These are phyloP conservation scores for Colletotrichum viniferum DNA, from an alignment of 2,329 filamentous ascomycete species.

Conservation along the genomic window DNA sequence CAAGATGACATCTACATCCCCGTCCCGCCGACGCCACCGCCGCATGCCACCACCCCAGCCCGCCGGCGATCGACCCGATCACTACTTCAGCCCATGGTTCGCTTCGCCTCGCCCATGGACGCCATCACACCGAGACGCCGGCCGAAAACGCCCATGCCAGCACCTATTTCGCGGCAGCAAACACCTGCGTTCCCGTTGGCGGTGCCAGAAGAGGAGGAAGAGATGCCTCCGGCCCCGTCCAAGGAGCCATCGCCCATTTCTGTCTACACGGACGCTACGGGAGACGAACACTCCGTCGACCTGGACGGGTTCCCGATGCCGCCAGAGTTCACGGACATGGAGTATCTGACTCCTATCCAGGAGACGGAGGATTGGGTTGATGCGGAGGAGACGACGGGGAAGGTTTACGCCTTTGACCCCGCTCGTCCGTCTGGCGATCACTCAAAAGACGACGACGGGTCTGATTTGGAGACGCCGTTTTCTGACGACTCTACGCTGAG, in stretches of 20 bases:
- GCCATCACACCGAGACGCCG: not conserved
- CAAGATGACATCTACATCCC: conserved; percentile 16
- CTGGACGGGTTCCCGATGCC: conserved; percentile 7
- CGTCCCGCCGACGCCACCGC: conserved; percentile 14
- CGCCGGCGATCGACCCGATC: not conserved
- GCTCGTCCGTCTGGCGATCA: conserved; percentile 22
- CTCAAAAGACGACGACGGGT: conserved; percentile 29
- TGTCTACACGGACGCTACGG: conserved; percentile 28
- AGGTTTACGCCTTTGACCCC: conserved; percentile 29
- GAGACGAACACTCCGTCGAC: not conserved
- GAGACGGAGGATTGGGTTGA: conserved; percentile 31
- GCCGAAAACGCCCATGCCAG: not conserved
- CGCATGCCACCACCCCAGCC: not conserved
- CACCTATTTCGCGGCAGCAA: not conserved
- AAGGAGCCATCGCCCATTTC: conserved; percentile 18
- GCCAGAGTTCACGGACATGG: conserved; percentile 24
- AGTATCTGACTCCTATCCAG: conserved; percentile 10
- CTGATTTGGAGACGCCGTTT: conserved; percentile 32
- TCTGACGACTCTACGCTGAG: conserved; percentile 27
- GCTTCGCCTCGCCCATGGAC: conserved; percentile 1
- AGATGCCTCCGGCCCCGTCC: not conserved
- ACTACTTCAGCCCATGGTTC: not conserved
- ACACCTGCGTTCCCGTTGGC: not conserved
- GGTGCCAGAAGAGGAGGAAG: not conserved
- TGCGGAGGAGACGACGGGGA: conserved; percentile 26